These are phyloP conservation scores for Casuarina equisetifolia DNA, from an alignment of 306 rosid species.

Conservation along the genomic window DNA sequence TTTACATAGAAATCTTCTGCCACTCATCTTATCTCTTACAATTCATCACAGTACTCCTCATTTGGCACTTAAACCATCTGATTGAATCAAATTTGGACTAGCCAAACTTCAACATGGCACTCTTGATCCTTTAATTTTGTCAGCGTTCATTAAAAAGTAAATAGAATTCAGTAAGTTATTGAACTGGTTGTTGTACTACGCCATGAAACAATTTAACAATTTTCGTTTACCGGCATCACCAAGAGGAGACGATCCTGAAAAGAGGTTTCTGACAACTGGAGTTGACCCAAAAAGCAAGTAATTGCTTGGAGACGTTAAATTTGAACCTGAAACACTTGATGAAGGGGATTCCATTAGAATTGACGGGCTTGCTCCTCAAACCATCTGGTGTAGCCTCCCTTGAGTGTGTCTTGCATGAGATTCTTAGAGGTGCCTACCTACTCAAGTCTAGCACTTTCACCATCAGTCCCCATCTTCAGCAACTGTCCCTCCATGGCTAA, in stretches of 20 bases:
- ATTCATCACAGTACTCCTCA: too few species aligned
- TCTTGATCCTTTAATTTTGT: background rate
- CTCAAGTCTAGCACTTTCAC: too few species aligned
- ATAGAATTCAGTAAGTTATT: background rate
- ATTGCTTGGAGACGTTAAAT: constrained; percentile 39
- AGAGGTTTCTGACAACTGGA: constrained; percentile 46
- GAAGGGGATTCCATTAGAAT: constrained; percentile 65
- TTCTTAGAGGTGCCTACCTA: constrained; percentile 44
- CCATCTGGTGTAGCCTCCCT: constrained; percentile 61
- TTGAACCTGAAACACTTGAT: constrained; percentile 44
- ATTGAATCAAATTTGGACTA: constrained; percentile 11
- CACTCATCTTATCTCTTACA: too few species aligned
- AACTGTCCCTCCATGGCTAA: too few species aligned
- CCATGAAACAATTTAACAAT: constrained; percentile 17
- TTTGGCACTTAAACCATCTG: background rate
- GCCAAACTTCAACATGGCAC: constrained; percentile 6
- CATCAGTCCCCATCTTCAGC: too few species aligned
- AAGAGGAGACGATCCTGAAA: constrained; percentile 53
- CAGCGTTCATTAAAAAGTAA: background rate
- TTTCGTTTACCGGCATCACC: constrained; percentile 48
- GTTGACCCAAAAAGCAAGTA: constrained; percentile 33
- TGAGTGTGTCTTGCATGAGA: constrained; percentile 51
- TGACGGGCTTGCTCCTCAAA: constrained; percentile 47
- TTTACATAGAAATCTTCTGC: too few species aligned
- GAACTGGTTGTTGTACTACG: background rate